Evolutionary conservation across 176 grass and related monocot genomes (phyloP), one percentile per base, ranked within the genome.

Genomic region (Bromus sterilis): DNA sequence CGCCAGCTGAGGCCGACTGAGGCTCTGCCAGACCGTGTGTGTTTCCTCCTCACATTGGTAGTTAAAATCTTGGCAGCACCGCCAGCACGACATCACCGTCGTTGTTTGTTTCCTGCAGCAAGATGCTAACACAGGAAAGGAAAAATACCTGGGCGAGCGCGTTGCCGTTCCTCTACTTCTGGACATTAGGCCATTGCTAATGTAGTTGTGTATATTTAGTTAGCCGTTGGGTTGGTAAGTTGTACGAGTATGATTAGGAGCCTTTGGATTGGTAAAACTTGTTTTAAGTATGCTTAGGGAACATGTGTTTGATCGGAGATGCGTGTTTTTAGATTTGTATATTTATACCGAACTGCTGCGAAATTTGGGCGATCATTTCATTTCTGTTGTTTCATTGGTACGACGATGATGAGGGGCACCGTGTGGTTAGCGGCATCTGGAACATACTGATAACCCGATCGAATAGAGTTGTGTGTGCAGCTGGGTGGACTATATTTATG

Each of bases 1-100:
- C 71, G 78, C 90, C 40, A 86, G 90, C 60, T 95, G 78, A 95
- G 77, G 16, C 68, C 46, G 37, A 41, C 23, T 15, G 35, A 74
- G 49, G 16, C 14, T 26, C 74, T 86, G 61, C 28, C 29, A 6
- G 33, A 8, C 18, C 7, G 30, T n/a, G n/a, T n/a, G 60, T 63
- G 33, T 31, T 28, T 15, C 5, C 26, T 14, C 20, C 14, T n/a
- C n/a, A n/a, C n/a, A n/a, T n/a, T n/a, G n/a, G n/a, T n/a, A n/a
- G n/a, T n/a, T n/a, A n/a, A 9, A 63, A 7, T 31, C 12, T 18
- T 85, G 39, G 46, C 6, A 24, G 33, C 11, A 20, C 28, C 77
- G n/a, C n/a, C n/a, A n/a, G 65, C 11, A 20, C 29, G 39, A 37
- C 11, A 35, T 24, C 53, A 25, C 21, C 58, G 4, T 33, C 3